Evolutionary conservation across 768 basidiomycete species (phyloP), one percentile per base, ranked within the genome.

Genomic region (Mycena filopes): DNA sequence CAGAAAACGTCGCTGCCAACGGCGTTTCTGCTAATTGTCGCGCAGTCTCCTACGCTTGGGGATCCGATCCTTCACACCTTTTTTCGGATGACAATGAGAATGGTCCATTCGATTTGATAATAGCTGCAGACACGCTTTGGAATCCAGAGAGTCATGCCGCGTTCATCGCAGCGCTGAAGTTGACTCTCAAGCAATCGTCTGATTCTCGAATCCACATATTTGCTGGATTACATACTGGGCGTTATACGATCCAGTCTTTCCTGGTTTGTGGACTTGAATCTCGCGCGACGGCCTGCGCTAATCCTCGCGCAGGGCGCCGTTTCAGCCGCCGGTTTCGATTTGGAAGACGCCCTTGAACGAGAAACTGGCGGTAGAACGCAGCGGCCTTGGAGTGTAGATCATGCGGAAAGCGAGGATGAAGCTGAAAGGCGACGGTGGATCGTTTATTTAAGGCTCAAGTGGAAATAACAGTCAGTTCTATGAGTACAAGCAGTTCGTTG

Each of bases 111-210:
- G 91, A 94, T 70, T 63, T 91, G 42, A 77, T 94, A 33, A 65
- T 93, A 25, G 90, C 91, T 0, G 89, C 92, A 15, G 93, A 94
- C 71, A 93, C 91, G 31, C 77, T 94, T 1, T 94, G 92, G 93
- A 91, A 93, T 71, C 75, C 89, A 4, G 86, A 87, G 25, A 67
- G 83, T 4, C 92, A 93, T 68, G 66, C 51, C 0, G 67, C 82
- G 12, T 87, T 92, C 56, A 75, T 91, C 40, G 73, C 81, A 7
- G 83, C 89, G 4, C 77, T 94, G 18, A 76, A 76, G 46, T 60
- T 69, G 64, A 85, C 85, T 20, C 80, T 93, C 36, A 79, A 76
- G 51, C 82, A 73, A 54, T 72, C 77, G 12, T 59, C 75, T 2
- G 65, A 78, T 41, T 78, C 91, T 31, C 84, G 90, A 12, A 72